Evolutionary conservation across 176 grass and related monocot species (phyloP).

Genomic region (Luzula sylvatica): DNA sequence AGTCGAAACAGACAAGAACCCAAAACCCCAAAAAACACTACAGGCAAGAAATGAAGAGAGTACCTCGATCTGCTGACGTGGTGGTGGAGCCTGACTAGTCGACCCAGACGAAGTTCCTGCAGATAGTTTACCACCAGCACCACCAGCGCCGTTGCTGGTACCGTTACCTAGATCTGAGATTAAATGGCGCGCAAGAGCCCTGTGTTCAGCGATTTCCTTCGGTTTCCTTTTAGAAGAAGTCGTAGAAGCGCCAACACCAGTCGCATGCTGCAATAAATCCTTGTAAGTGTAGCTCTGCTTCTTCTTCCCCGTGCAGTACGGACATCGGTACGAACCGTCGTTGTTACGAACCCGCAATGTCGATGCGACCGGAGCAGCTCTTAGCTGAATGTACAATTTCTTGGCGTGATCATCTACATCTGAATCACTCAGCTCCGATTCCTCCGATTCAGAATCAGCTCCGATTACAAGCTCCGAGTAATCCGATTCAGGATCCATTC

Average conservation of each 20-base stretch:
- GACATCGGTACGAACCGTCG: background rate
- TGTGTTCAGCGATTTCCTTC: slow-evolving; percentile 1
- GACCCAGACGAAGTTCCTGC: background rate
- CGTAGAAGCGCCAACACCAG: slow-evolving; percentile 9
- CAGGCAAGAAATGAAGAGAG: background rate
- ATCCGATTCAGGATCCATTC: slow-evolving; percentile 2
- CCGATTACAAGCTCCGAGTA: background rate
- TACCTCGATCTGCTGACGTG: slow-evolving; percentile 18
- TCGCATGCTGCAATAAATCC: slow-evolving; percentile 12
- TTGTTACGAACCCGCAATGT: background rate
- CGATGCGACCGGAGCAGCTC: slow-evolving; percentile 13
- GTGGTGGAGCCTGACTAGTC: background rate
- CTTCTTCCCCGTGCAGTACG: slow-evolving; percentile 15
- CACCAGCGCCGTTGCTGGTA: background rate
- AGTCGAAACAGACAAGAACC: no score
- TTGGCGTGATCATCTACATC: slow-evolving; percentile 14
- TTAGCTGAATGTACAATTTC: slow-evolving; percentile 8
- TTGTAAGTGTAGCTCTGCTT: slow-evolving; percentile 19
- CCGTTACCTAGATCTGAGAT: background rate
- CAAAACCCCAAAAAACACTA: background rate
- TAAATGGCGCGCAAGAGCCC: slow-evolving; percentile 16
- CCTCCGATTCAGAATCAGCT: slow-evolving; percentile 13
- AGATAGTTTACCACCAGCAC: background rate
- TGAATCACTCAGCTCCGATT: slow-evolving; percentile 18
- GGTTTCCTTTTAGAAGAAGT: slow-evolving; percentile 15